Percentiles rank a stretch among this genome's conserved stretches.
phyloP scores from a whole-genome alignment of 2,329 filamentous ascomycete species.

The Dactylella cylindrospora region DNA sequence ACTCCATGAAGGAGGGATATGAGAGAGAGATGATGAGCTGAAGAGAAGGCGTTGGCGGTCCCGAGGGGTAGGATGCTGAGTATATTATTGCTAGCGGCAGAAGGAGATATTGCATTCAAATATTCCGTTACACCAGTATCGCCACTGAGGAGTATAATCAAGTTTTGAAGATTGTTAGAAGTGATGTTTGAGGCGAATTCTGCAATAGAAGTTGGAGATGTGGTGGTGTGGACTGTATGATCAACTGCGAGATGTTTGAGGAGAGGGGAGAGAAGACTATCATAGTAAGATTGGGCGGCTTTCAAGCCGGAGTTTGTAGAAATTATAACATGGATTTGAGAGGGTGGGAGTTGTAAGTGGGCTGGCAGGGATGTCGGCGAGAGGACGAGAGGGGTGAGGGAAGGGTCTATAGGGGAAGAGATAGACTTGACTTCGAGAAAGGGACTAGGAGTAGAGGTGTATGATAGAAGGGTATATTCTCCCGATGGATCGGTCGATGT shows the following conservation, averaged over 20 bases:
- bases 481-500: constrained; percentile 7
- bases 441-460: constrained; percentile 21
- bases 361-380: constrained; percentile 32
- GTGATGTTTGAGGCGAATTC: constrained; percentile 23
- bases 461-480: constrained; percentile 26
- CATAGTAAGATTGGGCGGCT: constrained; percentile 25
- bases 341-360: constrained; percentile 38
- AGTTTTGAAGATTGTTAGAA: constrained; percentile 28
- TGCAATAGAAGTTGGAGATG: constrained; percentile 20
- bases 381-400: constrained; percentile 23
- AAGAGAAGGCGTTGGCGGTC: constrained; percentile 68
- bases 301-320: constrained; percentile 38
- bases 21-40: constrained; percentile 58
- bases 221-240: constrained; percentile 23
- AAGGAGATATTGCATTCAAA: constrained; percentile 24
- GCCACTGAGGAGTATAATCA: constrained; percentile 37
- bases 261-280: constrained; percentile 27
- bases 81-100: constrained; percentile 14
- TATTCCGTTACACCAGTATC: constrained; percentile 40
- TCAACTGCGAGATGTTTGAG: constrained; percentile 25
- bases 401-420: constrained; percentile 17
- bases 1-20: constrained; percentile 60
- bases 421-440: constrained; percentile 28
- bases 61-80: constrained; percentile 64
- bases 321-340: constrained; percentile 34